A percentile compares a stretch with the other conserved stretches of the same genome.
Conservation (phyloP, 1,139 yeast genomes). For the Spathaspora sp. region DNA sequence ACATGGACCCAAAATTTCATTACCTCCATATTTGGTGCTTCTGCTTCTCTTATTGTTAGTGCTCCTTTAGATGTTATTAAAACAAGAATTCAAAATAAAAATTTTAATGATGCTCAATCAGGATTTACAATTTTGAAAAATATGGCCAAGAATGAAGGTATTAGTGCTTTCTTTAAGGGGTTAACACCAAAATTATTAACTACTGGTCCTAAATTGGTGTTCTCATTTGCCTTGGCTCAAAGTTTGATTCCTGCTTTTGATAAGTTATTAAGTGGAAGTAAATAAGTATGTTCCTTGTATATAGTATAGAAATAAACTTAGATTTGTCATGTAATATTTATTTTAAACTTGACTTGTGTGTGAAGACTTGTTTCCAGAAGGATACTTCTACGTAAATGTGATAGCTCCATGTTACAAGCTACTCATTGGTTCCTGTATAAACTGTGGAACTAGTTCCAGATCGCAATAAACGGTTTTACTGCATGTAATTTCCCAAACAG, state of each 20-base stretch:
- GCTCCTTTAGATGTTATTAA: slow-evolving; percentile 98
- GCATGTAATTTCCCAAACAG: not conserved
- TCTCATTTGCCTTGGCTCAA: slow-evolving; percentile 95
- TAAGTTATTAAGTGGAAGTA: slow-evolving; percentile 40
- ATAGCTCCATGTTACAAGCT: too few species aligned
- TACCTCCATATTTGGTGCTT: slow-evolving; percentile 97
- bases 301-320: slow-evolving; percentile 5
- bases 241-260: slow-evolving; percentile 95
- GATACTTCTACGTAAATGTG: too few species aligned
- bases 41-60: slow-evolving; percentile 92
- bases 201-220: slow-evolving; percentile 97
- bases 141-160: slow-evolving; percentile 87
- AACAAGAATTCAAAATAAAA: slow-evolving; percentile 96
- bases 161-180: slow-evolving; percentile 93
- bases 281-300: slow-evolving; percentile 19
- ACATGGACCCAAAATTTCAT: slow-evolving; percentile 95
- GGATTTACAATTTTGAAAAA: slow-evolving; percentile 92
- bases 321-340: too few species aligned
- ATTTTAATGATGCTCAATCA: slow-evolving; percentile 92
- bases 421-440: too few species aligned
- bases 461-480: not conserved
- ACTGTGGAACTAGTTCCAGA: too few species aligned
- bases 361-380: too few species aligned
- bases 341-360: too few species aligned
- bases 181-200: slow-evolving; percentile 94